A percentile compares a stretch with the other conserved stretches of the same genome.
phyloP scores from a whole-genome alignment of 768 basidiomycete genomes.

The Pholiota molesta region DNA sequence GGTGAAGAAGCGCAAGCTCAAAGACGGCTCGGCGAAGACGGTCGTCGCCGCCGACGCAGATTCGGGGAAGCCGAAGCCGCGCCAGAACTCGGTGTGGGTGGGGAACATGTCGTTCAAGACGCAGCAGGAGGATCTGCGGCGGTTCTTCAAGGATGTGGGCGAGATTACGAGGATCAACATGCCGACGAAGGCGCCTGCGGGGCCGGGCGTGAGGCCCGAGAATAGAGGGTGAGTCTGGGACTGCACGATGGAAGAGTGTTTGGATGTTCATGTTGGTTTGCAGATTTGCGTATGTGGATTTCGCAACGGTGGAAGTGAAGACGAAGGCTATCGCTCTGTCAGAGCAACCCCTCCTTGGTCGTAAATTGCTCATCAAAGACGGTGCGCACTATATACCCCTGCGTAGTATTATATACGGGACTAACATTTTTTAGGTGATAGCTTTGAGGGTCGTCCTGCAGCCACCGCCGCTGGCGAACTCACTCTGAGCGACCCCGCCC shows the following conservation, averaged over 20 bases:
- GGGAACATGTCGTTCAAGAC: slow-evolving; percentile 95
- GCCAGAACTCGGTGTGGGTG: slow-evolving; percentile 92
- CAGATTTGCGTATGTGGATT: slow-evolving; percentile 98
- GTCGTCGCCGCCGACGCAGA: slow-evolving; percentile 13
- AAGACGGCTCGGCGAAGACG: slow-evolving; percentile 37
- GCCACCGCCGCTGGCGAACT: slow-evolving; percentile 37
- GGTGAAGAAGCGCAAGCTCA: slow-evolving; percentile 51
- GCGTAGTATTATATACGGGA: not conserved
- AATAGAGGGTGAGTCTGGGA: slow-evolving; percentile 72
- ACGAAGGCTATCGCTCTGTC: slow-evolving; percentile 75
- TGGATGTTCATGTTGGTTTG: slow-evolving; percentile 4
- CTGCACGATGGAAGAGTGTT: slow-evolving; percentile 15
- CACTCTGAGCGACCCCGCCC: slow-evolving; percentile 32
- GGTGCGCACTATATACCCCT: slow-evolving; percentile 46
- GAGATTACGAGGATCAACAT: slow-evolving; percentile 84
- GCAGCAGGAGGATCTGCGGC: slow-evolving; percentile 66
- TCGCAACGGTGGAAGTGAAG: slow-evolving; percentile 77
- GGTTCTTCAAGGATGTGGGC: slow-evolving; percentile 72
- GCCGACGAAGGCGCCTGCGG: slow-evolving; percentile 69
- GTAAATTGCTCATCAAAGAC: slow-evolving; percentile 92
- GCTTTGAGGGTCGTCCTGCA: slow-evolving; percentile 72
- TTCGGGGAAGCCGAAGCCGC: slow-evolving; percentile 41
- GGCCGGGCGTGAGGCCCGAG: slow-evolving; percentile 55
- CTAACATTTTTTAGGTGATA: slow-evolving; percentile 53
- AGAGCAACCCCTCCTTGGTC: slow-evolving; percentile 81